These are phyloP conservation scores for Paramecium sexaurelia DNA, from an alignment of 73 alveolate species.

Conservation along the genomic window DNA sequence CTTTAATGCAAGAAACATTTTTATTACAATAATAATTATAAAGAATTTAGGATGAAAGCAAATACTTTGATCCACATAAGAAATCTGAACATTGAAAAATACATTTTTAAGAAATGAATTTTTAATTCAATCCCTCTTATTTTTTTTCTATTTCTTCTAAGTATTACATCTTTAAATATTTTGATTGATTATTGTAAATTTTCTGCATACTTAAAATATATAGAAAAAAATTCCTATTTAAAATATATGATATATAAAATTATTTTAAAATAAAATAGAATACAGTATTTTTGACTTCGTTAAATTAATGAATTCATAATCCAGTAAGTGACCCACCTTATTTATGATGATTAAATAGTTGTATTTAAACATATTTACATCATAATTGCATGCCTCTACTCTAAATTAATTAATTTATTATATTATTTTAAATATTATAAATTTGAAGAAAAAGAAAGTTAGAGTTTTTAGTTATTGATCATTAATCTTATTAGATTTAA, in stretches of 20 bases:
- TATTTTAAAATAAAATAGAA: no score
- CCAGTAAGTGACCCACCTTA: conserved; percentile 2
- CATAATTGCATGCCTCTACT: neutral
- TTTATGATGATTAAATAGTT: neutral
- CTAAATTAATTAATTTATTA: conserved; percentile 10
- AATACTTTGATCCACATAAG: conserved; percentile 8
- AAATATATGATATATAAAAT: neutral
- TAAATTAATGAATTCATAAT: neutral
- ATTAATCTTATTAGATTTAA: no score
- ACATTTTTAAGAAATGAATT: neutral
- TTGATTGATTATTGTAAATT: neutral
- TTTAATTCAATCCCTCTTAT: neutral
- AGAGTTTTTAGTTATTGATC: no score
- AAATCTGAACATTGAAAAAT: neutral
- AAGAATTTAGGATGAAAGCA: neutral
- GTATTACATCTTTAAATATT: neutral
- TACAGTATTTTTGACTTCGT: neutral
- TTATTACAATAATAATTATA: neutral
- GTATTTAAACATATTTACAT: neutral
- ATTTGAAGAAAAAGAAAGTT: no score
- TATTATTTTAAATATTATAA: neutral
- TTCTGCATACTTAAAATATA: neutral
- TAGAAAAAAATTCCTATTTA: neutral
- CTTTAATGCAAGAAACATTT: neutral
- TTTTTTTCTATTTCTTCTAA: neutral